Evolutionary conservation across 2,329 filamentous ascomycete species (phyloP).

Genomic region (Trichoderma polysporum): DNA sequence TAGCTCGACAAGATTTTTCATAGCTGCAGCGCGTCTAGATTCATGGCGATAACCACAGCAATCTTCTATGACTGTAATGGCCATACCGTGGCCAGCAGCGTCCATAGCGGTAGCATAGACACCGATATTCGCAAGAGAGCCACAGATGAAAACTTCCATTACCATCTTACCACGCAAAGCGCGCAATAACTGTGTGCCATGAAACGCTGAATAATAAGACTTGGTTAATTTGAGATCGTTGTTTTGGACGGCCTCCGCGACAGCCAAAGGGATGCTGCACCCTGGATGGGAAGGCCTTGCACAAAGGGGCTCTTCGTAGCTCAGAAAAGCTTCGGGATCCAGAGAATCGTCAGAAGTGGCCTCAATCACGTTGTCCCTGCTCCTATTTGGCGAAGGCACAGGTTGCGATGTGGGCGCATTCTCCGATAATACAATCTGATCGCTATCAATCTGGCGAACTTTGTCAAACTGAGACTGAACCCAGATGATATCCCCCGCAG

Average conservation of each 20-base stretch:
- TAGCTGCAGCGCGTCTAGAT: slow-evolving; percentile 66
- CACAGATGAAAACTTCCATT: slow-evolving; percentile 86
- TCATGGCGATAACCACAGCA: slow-evolving; percentile 79
- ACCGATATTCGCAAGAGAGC: slow-evolving; percentile 81
- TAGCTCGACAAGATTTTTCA: slow-evolving; percentile 69
- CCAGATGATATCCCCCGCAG: slow-evolving; percentile 75
- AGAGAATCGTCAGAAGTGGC: slow-evolving; percentile 9
- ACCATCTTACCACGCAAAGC: slow-evolving; percentile 82
- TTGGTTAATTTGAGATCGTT: slow-evolving; percentile 61
- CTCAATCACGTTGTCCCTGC: slow-evolving; percentile 4
- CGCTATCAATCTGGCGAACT: slow-evolving; percentile 57
- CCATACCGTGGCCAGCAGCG: slow-evolving; percentile 81
- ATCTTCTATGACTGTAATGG: slow-evolving; percentile 84
- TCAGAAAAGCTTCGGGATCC: slow-evolving; percentile 49
- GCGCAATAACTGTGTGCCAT: slow-evolving; percentile 69
- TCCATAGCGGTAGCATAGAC: slow-evolving; percentile 91
- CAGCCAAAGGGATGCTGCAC: slow-evolving; percentile 43
- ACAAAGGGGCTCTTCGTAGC: slow-evolving; percentile 41
- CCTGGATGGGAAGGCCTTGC: slow-evolving; percentile 48
- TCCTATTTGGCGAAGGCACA: slow-evolving; percentile 21
- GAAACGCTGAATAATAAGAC: slow-evolving; percentile 85
- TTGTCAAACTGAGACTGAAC: slow-evolving; percentile 71
- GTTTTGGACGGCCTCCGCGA: slow-evolving; percentile 46
- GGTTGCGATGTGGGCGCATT: slow-evolving; percentile 24
- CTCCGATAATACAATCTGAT: slow-evolving; percentile 49